Conservation (phyloP, 2,329 filamentous ascomycete genomes). For the Mariannaea sp. region DNA sequence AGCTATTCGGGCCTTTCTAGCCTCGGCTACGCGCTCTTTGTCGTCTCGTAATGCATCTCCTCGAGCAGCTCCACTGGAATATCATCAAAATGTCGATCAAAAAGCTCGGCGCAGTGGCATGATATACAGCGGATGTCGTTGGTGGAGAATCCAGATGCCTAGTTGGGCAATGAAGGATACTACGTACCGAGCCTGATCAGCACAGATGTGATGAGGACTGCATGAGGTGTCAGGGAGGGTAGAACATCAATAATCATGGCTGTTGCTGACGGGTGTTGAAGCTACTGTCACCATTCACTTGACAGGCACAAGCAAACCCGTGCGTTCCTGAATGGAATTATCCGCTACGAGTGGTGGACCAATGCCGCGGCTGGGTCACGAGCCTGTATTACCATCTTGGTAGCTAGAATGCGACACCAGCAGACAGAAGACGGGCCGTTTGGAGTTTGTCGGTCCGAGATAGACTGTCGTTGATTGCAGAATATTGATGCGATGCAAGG, state of each 20-base stretch:
- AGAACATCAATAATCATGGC: too few relatives aligned
- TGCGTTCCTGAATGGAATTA: not conserved
- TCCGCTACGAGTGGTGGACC: not conserved
- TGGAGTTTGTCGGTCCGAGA: not conserved
- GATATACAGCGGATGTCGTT: conserved; percentile 7
- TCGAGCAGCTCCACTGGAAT: not conserved
- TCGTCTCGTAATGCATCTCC: conserved; percentile 6
- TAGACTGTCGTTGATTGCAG: not conserved
- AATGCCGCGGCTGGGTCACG: not conserved
- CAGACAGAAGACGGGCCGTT: not conserved
- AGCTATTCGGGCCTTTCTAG: conserved; percentile 16
- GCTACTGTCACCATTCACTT: not conserved
- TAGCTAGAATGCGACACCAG: not conserved
- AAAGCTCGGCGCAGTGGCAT: not conserved
- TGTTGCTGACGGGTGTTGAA: too few relatives aligned
- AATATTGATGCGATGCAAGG: not conserved
- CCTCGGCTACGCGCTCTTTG: not conserved
- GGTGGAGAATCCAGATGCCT: not conserved
- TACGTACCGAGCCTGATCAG: conserved; percentile 2
- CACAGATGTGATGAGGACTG: not conserved
- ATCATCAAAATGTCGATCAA: conserved; percentile 4
- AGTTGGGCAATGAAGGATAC: not conserved
- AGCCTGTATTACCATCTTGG: too few relatives aligned
- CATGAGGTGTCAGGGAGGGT: too few relatives aligned
- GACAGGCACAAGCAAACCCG: not conserved